Conservation (phyloP, 768 basidiomycete species). For the Tephrocybe rancida region DNA sequence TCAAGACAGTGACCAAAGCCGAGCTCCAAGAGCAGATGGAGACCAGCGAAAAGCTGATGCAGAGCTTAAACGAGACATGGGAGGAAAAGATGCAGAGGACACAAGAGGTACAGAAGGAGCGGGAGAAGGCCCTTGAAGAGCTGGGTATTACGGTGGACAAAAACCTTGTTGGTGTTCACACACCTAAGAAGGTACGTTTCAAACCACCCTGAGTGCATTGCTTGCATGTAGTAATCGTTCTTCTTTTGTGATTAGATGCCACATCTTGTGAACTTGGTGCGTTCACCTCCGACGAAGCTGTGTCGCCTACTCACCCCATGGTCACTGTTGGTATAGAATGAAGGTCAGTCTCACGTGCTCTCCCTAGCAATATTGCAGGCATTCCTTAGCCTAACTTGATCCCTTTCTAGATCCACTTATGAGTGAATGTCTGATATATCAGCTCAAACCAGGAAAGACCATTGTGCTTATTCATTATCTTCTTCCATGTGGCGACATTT, state of each 20-base stretch:
- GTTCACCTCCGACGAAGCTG: constrained; percentile 29
- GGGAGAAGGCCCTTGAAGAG: constrained; percentile 97
- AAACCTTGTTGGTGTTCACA: constrained; percentile 94
- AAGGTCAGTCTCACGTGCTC: constrained; percentile 49
- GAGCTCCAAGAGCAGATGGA: constrained; percentile 98
- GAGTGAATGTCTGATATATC: constrained; percentile 92
- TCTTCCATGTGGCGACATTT: neutral
- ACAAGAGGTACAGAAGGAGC: constrained; percentile 93
- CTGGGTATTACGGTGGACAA: constrained; percentile 98
- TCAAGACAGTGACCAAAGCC: constrained; percentile 96
- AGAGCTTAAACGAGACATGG: constrained; percentile 93
- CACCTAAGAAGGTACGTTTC: constrained; percentile 86
- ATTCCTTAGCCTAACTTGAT: constrained; percentile 15
- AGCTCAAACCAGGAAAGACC: constrained; percentile 22
- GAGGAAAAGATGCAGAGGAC: constrained; percentile 92
- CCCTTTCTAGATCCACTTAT: constrained; percentile 79
- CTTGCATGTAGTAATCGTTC: constrained; percentile 9
- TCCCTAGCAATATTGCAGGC: constrained; percentile 3
- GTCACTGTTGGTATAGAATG: constrained; percentile 49
- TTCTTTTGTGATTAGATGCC: constrained; percentile 64
- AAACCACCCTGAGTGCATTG: constrained; percentile 12
- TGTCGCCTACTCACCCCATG: constrained; percentile 18
- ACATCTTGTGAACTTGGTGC: constrained; percentile 89
- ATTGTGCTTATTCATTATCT: constrained; percentile 13
- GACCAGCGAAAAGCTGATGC: constrained; percentile 93